Evolutionary conservation across 495 filamentous ascomycete genomes (phyloP), one percentile per base, ranked within the genome.

Genomic region (Lasiosphaeriaceae sp.): DNA sequence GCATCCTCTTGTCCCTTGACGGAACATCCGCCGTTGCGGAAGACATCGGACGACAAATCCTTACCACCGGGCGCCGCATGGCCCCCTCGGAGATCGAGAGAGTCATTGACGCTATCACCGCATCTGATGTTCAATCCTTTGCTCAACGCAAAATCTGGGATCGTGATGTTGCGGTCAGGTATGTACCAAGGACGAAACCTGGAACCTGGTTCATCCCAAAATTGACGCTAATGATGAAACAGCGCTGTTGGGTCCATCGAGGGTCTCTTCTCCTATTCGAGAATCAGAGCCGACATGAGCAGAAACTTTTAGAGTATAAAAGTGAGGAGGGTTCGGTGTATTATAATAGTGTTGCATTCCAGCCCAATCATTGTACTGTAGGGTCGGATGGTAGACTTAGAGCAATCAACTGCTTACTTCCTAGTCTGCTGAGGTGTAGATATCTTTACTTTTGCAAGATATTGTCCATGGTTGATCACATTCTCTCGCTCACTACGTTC

Each of bases 31-130:
- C 93, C 59, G 88, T 96, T 34, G 94, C 94, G 46, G 94, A 99
- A 81, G 94, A 99, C 72, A 96, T 99, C 67, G 94, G 94, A 63
- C 89, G 94, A 65, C 94, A 99, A 77, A 90, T 97, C 77, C 86
- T 99, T 77, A 97, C 91, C 56, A 97, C 94, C 37, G 94, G 94
- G 70, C 86, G 94, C 58, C 84, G 94, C 47, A 87, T 95, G 84
- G 84, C 74, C 69, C 87, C 94, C 58, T 88, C 90, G 69, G 94
- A 99, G 80, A 92, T 99, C 52, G 94, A 99, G 82, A 83, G 87
- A 58, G 83, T 88, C 53, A 89, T 99, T 59, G 84, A 90, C 61
- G 79, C 74, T 55, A 89, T 98, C 66, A 93, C 93, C 52, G 90
- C 90, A 80, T 95, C 96, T 85, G 92, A 99, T 62, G 90, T 99